These are phyloP conservation scores for Pelargonium nanum DNA, from an alignment of 345 rosid species.

Conservation along the genomic window DNA sequence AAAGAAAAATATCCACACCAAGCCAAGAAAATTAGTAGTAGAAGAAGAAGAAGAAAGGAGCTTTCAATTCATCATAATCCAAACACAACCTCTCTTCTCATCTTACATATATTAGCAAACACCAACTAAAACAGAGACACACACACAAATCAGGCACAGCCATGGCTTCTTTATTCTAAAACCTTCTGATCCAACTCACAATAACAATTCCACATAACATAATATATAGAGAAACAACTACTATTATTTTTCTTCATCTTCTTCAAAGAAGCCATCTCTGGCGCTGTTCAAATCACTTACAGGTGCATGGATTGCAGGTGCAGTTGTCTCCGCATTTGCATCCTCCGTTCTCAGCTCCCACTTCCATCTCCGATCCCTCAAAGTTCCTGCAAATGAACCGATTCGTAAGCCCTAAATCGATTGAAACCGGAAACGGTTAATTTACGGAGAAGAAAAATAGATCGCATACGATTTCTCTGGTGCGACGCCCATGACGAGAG, in stretches of 20 bases:
- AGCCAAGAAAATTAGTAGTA: too few species aligned
- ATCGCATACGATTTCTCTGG: slow-evolving; percentile 25
- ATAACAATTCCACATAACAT: not conserved
- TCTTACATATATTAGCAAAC: too few species aligned
- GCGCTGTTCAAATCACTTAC: slow-evolving; percentile 39
- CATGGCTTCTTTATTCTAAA: slow-evolving; percentile 2
- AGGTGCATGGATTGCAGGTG: slow-evolving; percentile 79
- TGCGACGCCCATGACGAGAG: slow-evolving; percentile 45
- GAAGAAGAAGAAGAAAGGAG: too few species aligned
- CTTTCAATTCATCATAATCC: too few species aligned
- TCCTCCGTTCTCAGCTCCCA: slow-evolving; percentile 54
- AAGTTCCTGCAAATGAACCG: slow-evolving; percentile 19
- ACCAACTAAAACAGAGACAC: too few species aligned
- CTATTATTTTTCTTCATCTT: not conserved
- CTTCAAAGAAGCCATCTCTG: not conserved
- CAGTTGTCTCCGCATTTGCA: slow-evolving; percentile 80
- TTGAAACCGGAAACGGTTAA: not conserved
- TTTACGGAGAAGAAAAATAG: not conserved
- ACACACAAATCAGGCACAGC: too few species aligned
- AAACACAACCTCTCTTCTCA: too few species aligned
- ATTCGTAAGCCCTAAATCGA: not conserved
- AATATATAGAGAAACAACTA: not conserved
- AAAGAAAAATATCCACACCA: too few species aligned
- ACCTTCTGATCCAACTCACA: not conserved
- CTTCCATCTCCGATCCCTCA: slow-evolving; percentile 42